Conservation (phyloP, 2,329 filamentous ascomycete species). For the Diaporthe capsici region DNA sequence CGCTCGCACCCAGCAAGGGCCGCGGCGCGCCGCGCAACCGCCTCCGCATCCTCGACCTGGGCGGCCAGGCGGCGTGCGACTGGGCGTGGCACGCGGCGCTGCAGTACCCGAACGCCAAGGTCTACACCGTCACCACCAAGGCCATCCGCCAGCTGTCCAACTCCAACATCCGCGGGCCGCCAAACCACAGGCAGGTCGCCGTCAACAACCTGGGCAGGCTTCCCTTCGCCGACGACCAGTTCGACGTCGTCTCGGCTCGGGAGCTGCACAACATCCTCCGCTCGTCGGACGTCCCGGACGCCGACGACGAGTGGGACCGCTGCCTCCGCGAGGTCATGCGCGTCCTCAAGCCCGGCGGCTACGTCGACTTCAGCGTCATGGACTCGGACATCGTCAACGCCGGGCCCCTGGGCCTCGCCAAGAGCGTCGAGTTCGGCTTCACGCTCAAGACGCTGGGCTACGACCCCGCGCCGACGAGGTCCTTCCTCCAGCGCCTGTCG, state of each 20-base stretch:
- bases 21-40: slow-evolving; percentile 50
- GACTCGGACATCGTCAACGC: slow-evolving; percentile 92
- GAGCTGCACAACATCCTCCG: slow-evolving; percentile 90
- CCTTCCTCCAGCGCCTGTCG: slow-evolving; percentile 81
- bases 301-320: slow-evolving; percentile 87
- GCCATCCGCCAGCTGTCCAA: slow-evolving; percentile 78
- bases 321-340: slow-evolving; percentile 90
- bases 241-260: slow-evolving; percentile 92
- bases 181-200: slow-evolving; percentile 87
- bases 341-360: slow-evolving; percentile 92
- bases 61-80: slow-evolving; percentile 86
- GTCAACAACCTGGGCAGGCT: slow-evolving; percentile 84
- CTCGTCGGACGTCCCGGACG: slow-evolving; percentile 72
- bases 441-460: slow-evolving; percentile 91
- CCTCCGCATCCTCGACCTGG: slow-evolving; percentile 83
- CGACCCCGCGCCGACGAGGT: slow-evolving; percentile 86
- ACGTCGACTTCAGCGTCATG: slow-evolving; percentile 90
- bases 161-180: slow-evolving; percentile 83
- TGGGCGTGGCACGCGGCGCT: slow-evolving; percentile 97
- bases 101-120: slow-evolving; percentile 86
- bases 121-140: slow-evolving; percentile 89
- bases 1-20: slow-evolving; percentile 58
- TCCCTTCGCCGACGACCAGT: slow-evolving; percentile 87
- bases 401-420: slow-evolving; percentile 82
- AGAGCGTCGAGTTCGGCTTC: slow-evolving; percentile 93